These are phyloP conservation scores for Endothia cerciana DNA, from an alignment of 2,329 filamentous ascomycete genomes.

Conservation along the genomic window DNA sequence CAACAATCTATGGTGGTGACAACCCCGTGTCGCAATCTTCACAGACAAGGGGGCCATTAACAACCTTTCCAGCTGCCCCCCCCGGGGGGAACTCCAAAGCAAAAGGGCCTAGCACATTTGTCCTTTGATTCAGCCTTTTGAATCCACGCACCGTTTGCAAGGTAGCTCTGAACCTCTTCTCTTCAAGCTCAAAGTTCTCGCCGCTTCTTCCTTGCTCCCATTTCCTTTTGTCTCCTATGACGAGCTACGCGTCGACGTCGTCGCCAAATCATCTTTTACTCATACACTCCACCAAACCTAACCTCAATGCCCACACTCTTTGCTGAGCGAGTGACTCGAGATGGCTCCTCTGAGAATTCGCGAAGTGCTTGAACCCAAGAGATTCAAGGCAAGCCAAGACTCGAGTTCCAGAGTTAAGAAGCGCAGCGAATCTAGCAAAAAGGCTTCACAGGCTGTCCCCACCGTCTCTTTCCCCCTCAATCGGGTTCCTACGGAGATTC, in stretches of 20 bases:
- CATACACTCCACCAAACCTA: too few species aligned
- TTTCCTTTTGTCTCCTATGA: not conserved
- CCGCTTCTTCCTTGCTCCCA: not conserved
- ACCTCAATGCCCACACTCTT: not conserved
- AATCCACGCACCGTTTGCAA: not conserved
- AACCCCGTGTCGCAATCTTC: not conserved
- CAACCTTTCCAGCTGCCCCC: not conserved
- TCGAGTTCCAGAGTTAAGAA: not conserved
- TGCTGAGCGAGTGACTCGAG: not conserved
- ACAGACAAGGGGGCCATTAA: not conserved
- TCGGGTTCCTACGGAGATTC: constrained; percentile 29
- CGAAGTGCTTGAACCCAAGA: too few species aligned
- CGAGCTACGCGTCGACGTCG: not conserved
- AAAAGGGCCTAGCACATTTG: not conserved
- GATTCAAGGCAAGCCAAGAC: not conserved
- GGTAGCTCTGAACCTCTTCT: not conserved
- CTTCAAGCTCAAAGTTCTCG: not conserved
- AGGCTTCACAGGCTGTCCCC: not conserved
- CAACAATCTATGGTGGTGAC: not conserved
- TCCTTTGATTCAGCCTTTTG: not conserved
- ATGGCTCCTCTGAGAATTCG: constrained; percentile 10
- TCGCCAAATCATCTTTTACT: too few species aligned
- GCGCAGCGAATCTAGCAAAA: not conserved
- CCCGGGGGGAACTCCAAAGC: not conserved
- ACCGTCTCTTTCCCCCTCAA: not conserved